Conservation (phyloP, 2,329 filamentous ascomycete genomes). For the Diaporthe destruens region DNA sequence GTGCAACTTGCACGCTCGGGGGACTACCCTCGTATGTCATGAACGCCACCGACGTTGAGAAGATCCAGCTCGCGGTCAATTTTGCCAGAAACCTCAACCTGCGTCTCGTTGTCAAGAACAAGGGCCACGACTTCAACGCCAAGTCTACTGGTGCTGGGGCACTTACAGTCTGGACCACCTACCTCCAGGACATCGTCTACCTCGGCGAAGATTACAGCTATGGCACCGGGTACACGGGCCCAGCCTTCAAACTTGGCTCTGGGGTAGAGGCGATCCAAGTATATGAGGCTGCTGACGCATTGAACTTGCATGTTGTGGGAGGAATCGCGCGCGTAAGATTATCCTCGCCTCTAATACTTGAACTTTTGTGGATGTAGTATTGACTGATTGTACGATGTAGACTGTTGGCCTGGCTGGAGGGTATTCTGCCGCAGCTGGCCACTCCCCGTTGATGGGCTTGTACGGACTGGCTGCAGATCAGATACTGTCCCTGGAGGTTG, state of each 20-base stretch:
- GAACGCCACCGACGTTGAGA: slow-evolving; percentile 54
- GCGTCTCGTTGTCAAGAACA: slow-evolving; percentile 64
- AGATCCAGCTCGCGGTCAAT: slow-evolving; percentile 62
- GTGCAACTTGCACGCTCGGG: slow-evolving; percentile 53
- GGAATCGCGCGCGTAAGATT: slow-evolving; percentile 58
- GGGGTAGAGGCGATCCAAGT: slow-evolving; percentile 65
- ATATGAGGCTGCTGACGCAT: slow-evolving; percentile 62
- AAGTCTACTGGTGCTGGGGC: slow-evolving; percentile 54
- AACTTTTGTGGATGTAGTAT: not conserved
- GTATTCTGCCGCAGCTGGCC: slow-evolving; percentile 64
- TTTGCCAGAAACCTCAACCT: slow-evolving; percentile 61
- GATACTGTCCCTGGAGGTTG: slow-evolving; percentile 60
- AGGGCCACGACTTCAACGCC: slow-evolving; percentile 64
- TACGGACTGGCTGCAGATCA: slow-evolving; percentile 65
- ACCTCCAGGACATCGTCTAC: slow-evolving; percentile 47
- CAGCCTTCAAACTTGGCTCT: slow-evolving; percentile 65
- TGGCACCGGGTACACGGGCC: slow-evolving; percentile 46
- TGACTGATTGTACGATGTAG: slow-evolving; percentile 39
- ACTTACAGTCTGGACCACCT: slow-evolving; percentile 52
- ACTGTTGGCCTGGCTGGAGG: slow-evolving; percentile 66
- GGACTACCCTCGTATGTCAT: slow-evolving; percentile 58
- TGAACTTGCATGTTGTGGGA: slow-evolving; percentile 63
- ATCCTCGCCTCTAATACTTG: rapidly evolving
- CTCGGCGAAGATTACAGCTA: slow-evolving; percentile 35
- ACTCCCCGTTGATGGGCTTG: slow-evolving; percentile 63